phyloP scores from a whole-genome alignment of 2,329 filamentous ascomycete genomes.

The Coccinonectria pachysandricola region DNA sequence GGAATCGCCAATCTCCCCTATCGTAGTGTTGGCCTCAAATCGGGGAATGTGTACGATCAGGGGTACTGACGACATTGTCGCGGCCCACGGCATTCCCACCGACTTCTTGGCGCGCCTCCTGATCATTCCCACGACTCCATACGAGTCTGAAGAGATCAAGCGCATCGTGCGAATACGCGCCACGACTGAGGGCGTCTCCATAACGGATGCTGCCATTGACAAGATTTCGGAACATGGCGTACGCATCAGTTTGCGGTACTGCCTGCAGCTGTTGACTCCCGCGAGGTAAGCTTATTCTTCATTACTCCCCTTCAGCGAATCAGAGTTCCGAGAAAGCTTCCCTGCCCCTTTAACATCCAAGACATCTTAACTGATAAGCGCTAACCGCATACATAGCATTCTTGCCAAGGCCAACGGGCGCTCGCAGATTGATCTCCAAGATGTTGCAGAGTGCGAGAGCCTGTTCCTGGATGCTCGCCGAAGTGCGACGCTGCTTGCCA shows the following conservation, averaged over 20 bases:
- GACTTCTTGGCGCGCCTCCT: slow-evolving; percentile 90
- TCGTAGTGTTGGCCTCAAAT: slow-evolving; percentile 96
- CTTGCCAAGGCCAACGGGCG: slow-evolving; percentile 76
- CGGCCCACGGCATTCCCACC: slow-evolving; percentile 86
- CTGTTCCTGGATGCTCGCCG: slow-evolving; percentile 74
- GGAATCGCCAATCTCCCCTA: slow-evolving; percentile 87
- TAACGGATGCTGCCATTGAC: slow-evolving; percentile 74
- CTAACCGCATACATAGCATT: slow-evolving; percentile 47
- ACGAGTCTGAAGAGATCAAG: slow-evolving; percentile 81
- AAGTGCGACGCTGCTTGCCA: slow-evolving; percentile 58
- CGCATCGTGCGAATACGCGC: slow-evolving; percentile 80
- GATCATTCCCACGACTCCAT: slow-evolving; percentile 90
- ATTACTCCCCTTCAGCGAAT: too few species aligned
- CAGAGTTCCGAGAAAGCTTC: too few species aligned
- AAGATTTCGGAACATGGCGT: slow-evolving; percentile 81
- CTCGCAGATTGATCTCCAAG: slow-evolving; percentile 64
- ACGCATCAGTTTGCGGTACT: slow-evolving; percentile 84
- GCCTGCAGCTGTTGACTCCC: slow-evolving; percentile 81
- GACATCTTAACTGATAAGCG: slow-evolving; percentile 23
- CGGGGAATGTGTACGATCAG: slow-evolving; percentile 88
- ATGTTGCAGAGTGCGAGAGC: slow-evolving; percentile 73
- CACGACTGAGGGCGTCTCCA: slow-evolving; percentile 67
- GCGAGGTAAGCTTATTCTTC: slow-evolving; percentile 59
- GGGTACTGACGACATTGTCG: slow-evolving; percentile 70
- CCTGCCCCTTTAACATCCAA: slow-evolving; percentile 11